Base-by-base conservation (phyloP, 1,284 basidiomycete genomes). In the Cryptococcus sp. region DNA sequence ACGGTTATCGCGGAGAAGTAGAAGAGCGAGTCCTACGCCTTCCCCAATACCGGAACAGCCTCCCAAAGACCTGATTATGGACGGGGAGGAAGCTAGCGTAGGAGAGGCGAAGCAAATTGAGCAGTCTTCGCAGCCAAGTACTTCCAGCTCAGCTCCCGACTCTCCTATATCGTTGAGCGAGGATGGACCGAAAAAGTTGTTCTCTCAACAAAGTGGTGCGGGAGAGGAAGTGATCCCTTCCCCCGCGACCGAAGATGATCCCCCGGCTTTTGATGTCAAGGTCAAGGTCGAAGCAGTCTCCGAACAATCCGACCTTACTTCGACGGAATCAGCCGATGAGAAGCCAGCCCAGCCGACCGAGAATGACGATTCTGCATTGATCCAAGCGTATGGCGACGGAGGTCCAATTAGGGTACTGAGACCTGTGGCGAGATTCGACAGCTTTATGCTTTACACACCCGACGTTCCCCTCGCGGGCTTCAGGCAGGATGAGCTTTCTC, bases 401-500 rank as follows among this genome's bases (percentile, higher is more conserved):
- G 29, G 29, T 5, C 61, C 60, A 1, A 43, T 70, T 1, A 57
- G 75, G 37, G 45, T 66, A 0, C 61, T 77, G 10, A 15, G 37
- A n/a, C 74, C 75, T 10, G 46, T 55, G 3, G 57, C 67, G 20
- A 49, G 51, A 7, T 77, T 77, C 47, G 37, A 46, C 1, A n/a
- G 25, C 2, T 69, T 75, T 52, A 70, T 58, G 40, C 68, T 77
- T 11, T 77, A 73, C 68, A 75, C 72, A 17, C 65, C 74, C 1
- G 75, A 77, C 53, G 72, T 61, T 40, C 65, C 70, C 1, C 47
- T 77, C 5, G 59, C 71, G 1, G 74, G 74, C 1, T 74, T 68
- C 48, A 61, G 61, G 29, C 29, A 55, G 17, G 61, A 64, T 46
- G 68, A 69, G 46, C 50, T 56, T 23, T 3, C 20, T 17, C 26